phyloP scores from a whole-genome alignment of 106 monocot genomes.

The Allium cepa region DNA sequence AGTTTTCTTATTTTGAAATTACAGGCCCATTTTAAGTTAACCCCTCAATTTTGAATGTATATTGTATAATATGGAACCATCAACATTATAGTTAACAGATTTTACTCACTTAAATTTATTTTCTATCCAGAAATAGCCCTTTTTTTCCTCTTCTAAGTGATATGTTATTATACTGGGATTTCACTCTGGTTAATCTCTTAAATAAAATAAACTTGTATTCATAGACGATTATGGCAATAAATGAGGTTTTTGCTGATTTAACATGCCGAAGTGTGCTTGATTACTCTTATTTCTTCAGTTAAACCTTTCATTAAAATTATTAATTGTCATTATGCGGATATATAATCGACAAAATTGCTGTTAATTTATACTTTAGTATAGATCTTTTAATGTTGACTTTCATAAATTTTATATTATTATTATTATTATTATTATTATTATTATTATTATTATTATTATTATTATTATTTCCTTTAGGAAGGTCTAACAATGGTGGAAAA shows the following conservation, averaged over 20 bases:
- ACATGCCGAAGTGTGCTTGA: too few species aligned
- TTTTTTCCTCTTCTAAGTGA: neutral
- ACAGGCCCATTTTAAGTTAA: too few species aligned
- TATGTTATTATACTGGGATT: neutral
- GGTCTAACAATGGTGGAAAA: constrained; percentile 70
- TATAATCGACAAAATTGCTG: neutral
- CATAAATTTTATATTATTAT: too few species aligned
- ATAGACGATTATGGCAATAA: too few species aligned
- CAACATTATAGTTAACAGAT: too few species aligned
- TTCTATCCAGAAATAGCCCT: neutral
- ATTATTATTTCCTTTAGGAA: constrained; percentile 38
- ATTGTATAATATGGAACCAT: too few species aligned
- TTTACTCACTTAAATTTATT: neutral
- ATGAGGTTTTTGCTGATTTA: too few species aligned
- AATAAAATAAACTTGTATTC: too few species aligned
- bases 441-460: too few species aligned
- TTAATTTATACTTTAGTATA: neutral
- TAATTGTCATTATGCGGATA: neutral
- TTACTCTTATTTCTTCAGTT: too few species aligned
- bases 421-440: neutral
- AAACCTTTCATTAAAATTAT: neutral
- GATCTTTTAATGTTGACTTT: constrained; percentile 4
- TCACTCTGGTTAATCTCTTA: neutral
- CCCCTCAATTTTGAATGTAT: too few species aligned
- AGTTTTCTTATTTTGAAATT: too few species aligned